Conservation (phyloP, 2,329 filamentous ascomycete species). For the Apiospora aurea region DNA sequence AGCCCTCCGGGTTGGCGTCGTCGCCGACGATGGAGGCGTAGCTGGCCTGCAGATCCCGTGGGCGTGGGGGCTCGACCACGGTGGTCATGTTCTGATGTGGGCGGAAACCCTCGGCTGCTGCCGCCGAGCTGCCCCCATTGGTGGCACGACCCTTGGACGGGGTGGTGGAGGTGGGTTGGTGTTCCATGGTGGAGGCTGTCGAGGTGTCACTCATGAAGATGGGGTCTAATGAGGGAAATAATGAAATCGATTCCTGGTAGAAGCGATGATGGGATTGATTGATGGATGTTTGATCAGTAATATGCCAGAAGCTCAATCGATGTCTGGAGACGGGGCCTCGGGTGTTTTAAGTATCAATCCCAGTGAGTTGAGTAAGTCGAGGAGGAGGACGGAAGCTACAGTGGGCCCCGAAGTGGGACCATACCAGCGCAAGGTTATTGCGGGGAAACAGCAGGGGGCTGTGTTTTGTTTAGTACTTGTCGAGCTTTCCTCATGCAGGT, state of each 20-base stretch:
- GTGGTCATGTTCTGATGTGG: slow-evolving; percentile 61
- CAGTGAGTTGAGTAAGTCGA: neutral
- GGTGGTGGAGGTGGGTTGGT: neutral
- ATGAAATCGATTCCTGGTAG: neutral
- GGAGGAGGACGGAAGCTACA: slow-evolving; percentile 1
- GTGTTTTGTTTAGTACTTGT: neutral
- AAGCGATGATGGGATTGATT: neutral
- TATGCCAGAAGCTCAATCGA: neutral
- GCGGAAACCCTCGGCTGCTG: slow-evolving; percentile 52
- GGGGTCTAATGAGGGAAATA: neutral
- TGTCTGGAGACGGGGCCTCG: slow-evolving; percentile 5
- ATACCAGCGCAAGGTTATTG: neutral
- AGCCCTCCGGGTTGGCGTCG: slow-evolving; percentile 77
- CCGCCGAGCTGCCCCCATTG: slow-evolving; percentile 14
- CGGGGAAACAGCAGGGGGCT: slow-evolving; percentile 16
- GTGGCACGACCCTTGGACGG: neutral
- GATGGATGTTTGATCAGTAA: neutral
- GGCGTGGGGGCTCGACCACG: slow-evolving; percentile 76
- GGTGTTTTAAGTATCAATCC: neutral
- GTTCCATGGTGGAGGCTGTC: slow-evolving; percentile 11
- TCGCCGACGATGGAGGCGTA: slow-evolving; percentile 73
- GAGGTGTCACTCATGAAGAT: slow-evolving; percentile 4
- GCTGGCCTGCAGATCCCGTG: slow-evolving; percentile 84
- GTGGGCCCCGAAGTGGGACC: neutral
- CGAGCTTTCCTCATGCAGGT: neutral